Conservation (phyloP, 176 grass and related monocot species). For the Tillandsia leiboldiana region DNA sequence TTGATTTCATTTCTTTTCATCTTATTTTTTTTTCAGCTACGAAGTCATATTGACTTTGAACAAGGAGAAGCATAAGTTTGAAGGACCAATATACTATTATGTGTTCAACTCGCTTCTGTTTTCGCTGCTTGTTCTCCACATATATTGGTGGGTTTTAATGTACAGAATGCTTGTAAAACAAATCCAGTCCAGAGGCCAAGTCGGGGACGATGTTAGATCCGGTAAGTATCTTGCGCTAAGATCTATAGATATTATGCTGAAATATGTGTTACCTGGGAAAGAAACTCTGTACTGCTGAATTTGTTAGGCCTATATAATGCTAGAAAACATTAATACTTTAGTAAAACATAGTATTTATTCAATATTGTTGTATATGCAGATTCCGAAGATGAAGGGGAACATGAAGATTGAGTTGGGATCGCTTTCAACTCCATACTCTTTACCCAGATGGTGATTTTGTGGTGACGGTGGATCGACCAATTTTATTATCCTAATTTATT, state of each 20-base stretch:
- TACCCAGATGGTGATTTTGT: background rate
- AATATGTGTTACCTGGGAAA: background rate
- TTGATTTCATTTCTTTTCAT: constrained; percentile 1
- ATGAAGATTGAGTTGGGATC: constrained; percentile 44
- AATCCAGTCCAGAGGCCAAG: constrained; percentile 58
- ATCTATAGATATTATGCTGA: background rate
- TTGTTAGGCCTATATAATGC: background rate
- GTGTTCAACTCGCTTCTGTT: constrained; percentile 88
- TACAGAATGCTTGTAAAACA: constrained; percentile 80
- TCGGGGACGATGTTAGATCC: constrained; percentile 81
- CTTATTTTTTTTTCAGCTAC: constrained; percentile 47
- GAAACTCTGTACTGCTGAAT: background rate
- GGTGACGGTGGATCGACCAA: background rate
- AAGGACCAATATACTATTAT: constrained; percentile 84
- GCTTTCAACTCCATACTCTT: background rate
- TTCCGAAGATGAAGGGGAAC: constrained; percentile 82
- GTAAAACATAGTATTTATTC: background rate
- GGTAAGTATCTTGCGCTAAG: constrained; percentile 31
- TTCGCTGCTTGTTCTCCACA: constrained; percentile 74
- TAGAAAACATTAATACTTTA: background rate
- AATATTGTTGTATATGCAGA: constrained; percentile 32
- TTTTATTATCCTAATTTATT: background rate
- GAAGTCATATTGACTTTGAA: constrained; percentile 63
- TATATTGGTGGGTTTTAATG: constrained; percentile 90
- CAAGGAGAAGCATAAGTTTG: constrained; percentile 55